phyloP scores from a whole-genome alignment of 2,329 filamentous ascomycete genomes.

The Hypomyces perniciosus region DNA sequence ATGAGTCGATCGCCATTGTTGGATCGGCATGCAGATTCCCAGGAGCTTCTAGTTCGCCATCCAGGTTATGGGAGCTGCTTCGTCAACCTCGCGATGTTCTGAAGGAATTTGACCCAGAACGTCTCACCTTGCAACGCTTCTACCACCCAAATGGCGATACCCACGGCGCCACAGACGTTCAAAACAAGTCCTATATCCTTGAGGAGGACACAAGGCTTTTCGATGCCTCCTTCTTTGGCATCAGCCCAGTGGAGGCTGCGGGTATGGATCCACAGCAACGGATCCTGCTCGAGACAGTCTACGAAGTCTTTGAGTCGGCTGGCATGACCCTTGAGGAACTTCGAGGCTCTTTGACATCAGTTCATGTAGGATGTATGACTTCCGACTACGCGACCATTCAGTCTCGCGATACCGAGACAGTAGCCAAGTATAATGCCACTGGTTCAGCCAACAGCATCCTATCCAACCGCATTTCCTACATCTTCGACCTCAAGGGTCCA shows the following conservation, averaged over 20 bases:
- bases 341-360: constrained; percentile 26
- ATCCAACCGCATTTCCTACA: constrained; percentile 41
- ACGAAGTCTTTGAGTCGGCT: constrained; percentile 35
- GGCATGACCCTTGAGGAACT: constrained; percentile 18
- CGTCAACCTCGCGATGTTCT: constrained; percentile 26
- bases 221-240: constrained; percentile 29
- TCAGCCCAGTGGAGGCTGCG: constrained; percentile 12
- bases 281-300: constrained; percentile 33
- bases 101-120: constrained; percentile 30
- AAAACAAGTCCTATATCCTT: constrained; percentile 20
- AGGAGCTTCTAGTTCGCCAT: constrained; percentile 28
- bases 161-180: constrained; percentile 13
- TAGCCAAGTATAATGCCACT: constrained; percentile 28
- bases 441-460: constrained; percentile 35
- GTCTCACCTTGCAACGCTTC: constrained; percentile 37
- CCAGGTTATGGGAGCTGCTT: constrained; percentile 36
- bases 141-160: constrained; percentile 38
- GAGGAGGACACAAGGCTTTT: constrained; percentile 32
- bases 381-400: constrained; percentile 30
- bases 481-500: constrained; percentile 40
- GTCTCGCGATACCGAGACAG: constrained; percentile 16
- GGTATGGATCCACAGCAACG: constrained; percentile 16
- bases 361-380: constrained; percentile 27
- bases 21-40: constrained; percentile 39
- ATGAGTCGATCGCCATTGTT: constrained; percentile 23